Evolutionary conservation across 2,329 filamentous ascomycete genomes (phyloP), one percentile per base, ranked within the genome.

Genomic region (Aulographum hederae): DNA sequence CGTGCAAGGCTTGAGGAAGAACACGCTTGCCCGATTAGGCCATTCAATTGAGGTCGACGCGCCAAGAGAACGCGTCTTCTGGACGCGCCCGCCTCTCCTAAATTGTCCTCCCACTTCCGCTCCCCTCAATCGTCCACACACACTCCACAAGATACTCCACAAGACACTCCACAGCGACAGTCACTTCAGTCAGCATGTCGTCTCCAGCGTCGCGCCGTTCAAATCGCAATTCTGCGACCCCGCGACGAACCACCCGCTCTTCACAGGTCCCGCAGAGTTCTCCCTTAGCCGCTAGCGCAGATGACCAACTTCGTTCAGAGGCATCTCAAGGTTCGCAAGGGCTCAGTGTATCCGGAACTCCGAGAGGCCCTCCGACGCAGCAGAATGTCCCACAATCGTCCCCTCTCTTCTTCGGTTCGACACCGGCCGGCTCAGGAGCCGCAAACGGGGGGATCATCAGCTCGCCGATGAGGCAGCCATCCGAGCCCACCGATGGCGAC

Each of bases 391-490:
- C 74, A 38, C 69, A 70, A 4, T 89, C 82, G 3, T 92, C 84
- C 36, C 85, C 85, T 26, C 63, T 93, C 40, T 79, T 80, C 53
- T 91, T 74, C 53, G 70, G 63, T 38, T 74, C 69, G 1, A 75
- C 70, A 13, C 69, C 72, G 5, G 51, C 44, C 6, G 55, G 52
- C 21, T 56, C 54, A 18, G 50, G 48, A 32, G 43, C 41, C 34
- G 43, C 34, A 47, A 56, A 45, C 49, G 54, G 44, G 45, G 48
- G 38, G 50, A 55, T 39, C 34, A 53, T 59, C 20, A 65, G 62
- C 43, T 66, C 63, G 23, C 61, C 62, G 3, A 40, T 60, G 26
- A 44, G 53, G 42, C 52, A 53, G 36, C 43, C 52, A 28, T 47
- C 53, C 10, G 40, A 48, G 17, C 54, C 63, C 36, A 57, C 58